These are phyloP conservation scores for Fusarium lyarnte DNA, from an alignment of 2,329 filamentous ascomycete species.

Conservation along the genomic window DNA sequence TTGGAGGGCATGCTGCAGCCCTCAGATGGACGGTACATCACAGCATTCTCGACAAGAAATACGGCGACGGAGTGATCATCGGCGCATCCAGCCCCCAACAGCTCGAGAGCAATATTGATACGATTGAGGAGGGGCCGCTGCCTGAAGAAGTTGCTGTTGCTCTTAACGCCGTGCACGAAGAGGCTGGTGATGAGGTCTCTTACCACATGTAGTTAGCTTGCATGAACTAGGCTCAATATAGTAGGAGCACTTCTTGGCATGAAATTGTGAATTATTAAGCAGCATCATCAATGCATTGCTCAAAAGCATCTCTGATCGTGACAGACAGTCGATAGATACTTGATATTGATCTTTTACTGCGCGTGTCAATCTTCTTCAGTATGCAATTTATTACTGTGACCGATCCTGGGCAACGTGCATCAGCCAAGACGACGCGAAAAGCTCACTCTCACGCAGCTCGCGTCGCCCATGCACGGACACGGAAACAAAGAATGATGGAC, in stretches of 20 bases:
- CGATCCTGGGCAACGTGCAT: background rate
- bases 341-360: background rate
- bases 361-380: background rate
- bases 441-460: slow-evolving; percentile 14
- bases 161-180: slow-evolving; percentile 32
- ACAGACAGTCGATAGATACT: background rate
- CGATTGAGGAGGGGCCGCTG: slow-evolving; percentile 52
- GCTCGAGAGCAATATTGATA: slow-evolving; percentile 47
- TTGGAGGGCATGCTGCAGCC: slow-evolving; percentile 52
- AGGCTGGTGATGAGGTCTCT: slow-evolving; percentile 23
- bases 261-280: background rate
- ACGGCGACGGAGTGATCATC: slow-evolving; percentile 51
- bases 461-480: background rate
- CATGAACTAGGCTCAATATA: background rate
- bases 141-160: slow-evolving; percentile 48
- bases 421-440: background rate
- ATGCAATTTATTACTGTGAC: slow-evolving; percentile 4
- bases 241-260: slow-evolving; percentile 26
- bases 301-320: background rate
- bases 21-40: slow-evolving; percentile 54
- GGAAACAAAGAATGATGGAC: background rate
- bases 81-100: slow-evolving; percentile 49
- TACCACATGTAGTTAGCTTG: slow-evolving; percentile 25
- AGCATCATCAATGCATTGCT: no score
- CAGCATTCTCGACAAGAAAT: slow-evolving; percentile 42